A percentile compares a stretch with the other conserved stretches of the same genome.
phyloP scores from a whole-genome alignment of 2,329 filamentous ascomycete species.

The Pseudopyricularia javanii region DNA sequence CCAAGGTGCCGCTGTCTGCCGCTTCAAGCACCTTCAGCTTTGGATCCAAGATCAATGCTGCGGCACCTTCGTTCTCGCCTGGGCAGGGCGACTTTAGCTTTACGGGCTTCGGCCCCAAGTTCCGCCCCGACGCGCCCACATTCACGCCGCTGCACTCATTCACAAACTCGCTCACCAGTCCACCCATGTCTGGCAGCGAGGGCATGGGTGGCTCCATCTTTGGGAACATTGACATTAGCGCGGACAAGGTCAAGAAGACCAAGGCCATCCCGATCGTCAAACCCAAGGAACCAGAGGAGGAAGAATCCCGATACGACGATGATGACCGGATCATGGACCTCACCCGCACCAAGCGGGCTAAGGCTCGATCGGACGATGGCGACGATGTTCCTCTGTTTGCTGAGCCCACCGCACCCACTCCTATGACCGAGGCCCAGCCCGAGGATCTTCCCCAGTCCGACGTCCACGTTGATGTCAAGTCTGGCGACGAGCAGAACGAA shows the following conservation, averaged over 20 bases:
- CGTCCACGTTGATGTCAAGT: slow-evolving; percentile 14
- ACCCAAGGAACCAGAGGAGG: slow-evolving; percentile 36
- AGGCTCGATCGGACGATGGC: slow-evolving; percentile 51
- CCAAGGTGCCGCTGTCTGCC: slow-evolving; percentile 19
- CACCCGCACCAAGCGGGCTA: slow-evolving; percentile 64
- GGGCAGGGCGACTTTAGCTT: slow-evolving; percentile 55
- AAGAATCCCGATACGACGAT: slow-evolving; percentile 32
- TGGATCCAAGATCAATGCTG: slow-evolving; percentile 50
- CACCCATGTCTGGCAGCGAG: slow-evolving; percentile 29
- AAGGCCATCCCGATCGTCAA: slow-evolving; percentile 76
- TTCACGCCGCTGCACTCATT: slow-evolving; percentile 53
- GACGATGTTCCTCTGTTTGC: slow-evolving; percentile 70
- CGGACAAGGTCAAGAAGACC: slow-evolving; percentile 55
- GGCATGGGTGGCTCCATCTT: slow-evolving; percentile 47
- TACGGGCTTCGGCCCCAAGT: slow-evolving; percentile 51
- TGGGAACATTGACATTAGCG: slow-evolving; percentile 51
- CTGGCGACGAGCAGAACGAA: slow-evolving; percentile 25
- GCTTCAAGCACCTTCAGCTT: slow-evolving; percentile 27
- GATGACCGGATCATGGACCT: slow-evolving; percentile 53
- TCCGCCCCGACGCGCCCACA: slow-evolving; percentile 63
- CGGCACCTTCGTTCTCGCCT: slow-evolving; percentile 61
- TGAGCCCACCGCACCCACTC: slow-evolving; percentile 23
- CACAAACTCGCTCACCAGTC: slow-evolving; percentile 33
- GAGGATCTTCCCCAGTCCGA: slow-evolving; percentile 18
- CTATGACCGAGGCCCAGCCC: slow-evolving; percentile 14